Conservation (phyloP, 352 stramenopile genomes). For the Phytophthora boehmeriae region DNA sequence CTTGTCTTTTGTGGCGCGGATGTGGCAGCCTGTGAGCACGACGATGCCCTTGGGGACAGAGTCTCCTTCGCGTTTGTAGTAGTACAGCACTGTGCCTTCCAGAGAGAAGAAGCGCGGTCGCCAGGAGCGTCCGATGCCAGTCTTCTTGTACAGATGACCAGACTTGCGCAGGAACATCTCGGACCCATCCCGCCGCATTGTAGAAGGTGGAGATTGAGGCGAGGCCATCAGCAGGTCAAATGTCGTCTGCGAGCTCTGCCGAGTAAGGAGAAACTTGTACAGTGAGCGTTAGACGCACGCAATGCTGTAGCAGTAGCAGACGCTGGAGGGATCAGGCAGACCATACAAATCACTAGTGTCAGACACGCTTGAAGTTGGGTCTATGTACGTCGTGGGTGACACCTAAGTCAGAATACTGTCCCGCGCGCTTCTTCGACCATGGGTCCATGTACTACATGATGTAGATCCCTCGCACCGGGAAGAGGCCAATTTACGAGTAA, state of each 20-base stretch:
- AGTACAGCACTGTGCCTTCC: constrained; percentile 69
- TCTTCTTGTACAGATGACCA: constrained; percentile 77
- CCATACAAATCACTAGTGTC: neutral
- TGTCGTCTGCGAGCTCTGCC: neutral
- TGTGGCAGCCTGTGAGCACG: constrained; percentile 65
- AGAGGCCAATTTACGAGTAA: too few relatives aligned
- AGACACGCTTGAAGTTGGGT: neutral
- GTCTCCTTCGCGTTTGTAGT: constrained; percentile 78
- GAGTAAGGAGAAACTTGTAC: neutral
- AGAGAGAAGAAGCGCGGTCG: constrained; percentile 72
- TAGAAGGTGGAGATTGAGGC: constrained; percentile 10
- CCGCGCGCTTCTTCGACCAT: too few relatives aligned
- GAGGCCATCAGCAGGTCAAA: neutral
- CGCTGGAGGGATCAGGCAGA: too few relatives aligned
- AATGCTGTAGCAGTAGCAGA: neutral
- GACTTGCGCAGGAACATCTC: constrained; percentile 44
- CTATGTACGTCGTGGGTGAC: neutral
- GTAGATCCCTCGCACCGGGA: too few relatives aligned
- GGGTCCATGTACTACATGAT: too few relatives aligned
- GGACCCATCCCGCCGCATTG: constrained; percentile 9
- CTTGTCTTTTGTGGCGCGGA: constrained; percentile 61
- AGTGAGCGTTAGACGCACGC: neutral
- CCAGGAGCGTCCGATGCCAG: constrained; percentile 57
- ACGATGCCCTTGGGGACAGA: constrained; percentile 61
- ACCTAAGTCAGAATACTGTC: neutral